These are phyloP conservation scores for Boletus vermiculosoides DNA, from an alignment of 768 basidiomycete species.

Conservation along the genomic window DNA sequence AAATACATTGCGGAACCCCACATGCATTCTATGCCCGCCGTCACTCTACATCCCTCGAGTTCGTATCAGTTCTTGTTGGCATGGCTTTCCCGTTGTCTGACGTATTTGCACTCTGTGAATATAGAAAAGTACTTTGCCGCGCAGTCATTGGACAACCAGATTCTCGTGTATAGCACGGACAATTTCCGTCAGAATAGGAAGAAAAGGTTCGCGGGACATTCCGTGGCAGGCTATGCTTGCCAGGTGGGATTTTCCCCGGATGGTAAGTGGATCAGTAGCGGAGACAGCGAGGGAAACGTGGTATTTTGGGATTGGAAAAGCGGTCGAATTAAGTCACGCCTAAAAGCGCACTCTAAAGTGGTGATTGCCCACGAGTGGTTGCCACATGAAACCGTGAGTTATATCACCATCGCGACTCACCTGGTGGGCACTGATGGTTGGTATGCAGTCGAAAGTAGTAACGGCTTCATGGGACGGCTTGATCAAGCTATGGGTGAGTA, in stretches of 20 bases:
- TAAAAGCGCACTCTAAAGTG: slow-evolving; percentile 92
- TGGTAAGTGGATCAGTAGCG: slow-evolving; percentile 97
- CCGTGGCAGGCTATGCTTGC: slow-evolving; percentile 95
- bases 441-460: slow-evolving; percentile 84
- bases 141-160: slow-evolving; percentile 98
- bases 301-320: slow-evolving; percentile 99
- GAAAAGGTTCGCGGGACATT: slow-evolving; percentile 97
- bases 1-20: slow-evolving; percentile 99
- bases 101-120: slow-evolving; percentile 18
- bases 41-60: slow-evolving; percentile 95
- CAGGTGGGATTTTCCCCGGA: slow-evolving; percentile 97
- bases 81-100: neutral
- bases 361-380: slow-evolving; percentile 98
- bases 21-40: slow-evolving; percentile 99
- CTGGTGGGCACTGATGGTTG: slow-evolving; percentile 11
- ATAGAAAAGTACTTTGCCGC: slow-evolving; percentile 95
- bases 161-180: slow-evolving; percentile 95
- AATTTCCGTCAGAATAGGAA: slow-evolving; percentile 99
- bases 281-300: slow-evolving; percentile 91
- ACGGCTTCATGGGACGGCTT: slow-evolving; percentile 98
- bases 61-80: slow-evolving; percentile 36
- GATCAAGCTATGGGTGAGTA: slow-evolving; percentile 93
- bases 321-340: slow-evolving; percentile 87
- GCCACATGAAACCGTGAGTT: slow-evolving; percentile 91
- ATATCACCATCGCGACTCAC: neutral